A percentile compares a stretch with the other conserved stretches of the same genome.
These are phyloP conservation scores for Prunus padus DNA, from an alignment of 306 rosid species.

Conservation along the genomic window DNA sequence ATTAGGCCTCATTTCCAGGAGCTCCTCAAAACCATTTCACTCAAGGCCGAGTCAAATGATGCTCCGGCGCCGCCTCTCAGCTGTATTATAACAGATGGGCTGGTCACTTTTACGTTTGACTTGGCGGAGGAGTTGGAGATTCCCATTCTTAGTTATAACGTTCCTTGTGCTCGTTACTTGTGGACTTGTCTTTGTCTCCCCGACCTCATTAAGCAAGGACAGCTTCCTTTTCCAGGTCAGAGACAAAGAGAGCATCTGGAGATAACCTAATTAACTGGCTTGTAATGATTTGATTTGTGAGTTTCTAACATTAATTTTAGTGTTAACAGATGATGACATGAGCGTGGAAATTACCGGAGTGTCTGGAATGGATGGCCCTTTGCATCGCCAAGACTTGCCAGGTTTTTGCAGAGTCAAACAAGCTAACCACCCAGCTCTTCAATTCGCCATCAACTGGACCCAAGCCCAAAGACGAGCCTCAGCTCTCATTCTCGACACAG, in stretches of 20 bases:
- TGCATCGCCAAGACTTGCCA: neutral
- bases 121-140: constrained; percentile 7
- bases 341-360: neutral
- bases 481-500: constrained; percentile 13
- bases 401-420: neutral
- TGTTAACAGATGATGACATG: constrained; percentile 19
- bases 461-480: constrained; percentile 11
- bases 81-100: constrained; percentile 1
- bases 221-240: constrained; percentile 21
- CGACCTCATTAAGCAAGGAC: constrained; percentile 10
- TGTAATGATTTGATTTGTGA: too few species aligned
- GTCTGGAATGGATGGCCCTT: constrained; percentile 15
- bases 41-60: neutral
- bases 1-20: neutral
- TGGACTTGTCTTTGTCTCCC: constrained; percentile 3
- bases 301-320: neutral
- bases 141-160: neutral
- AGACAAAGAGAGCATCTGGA: too few species aligned
- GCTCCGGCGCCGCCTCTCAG: neutral
- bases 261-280: too few species aligned
- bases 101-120: constrained; percentile 9
- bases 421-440: neutral
- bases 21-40: neutral
- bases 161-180: neutral
- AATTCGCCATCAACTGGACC: neutral